phyloP scores from a whole-genome alignment of 352 stramenopile species.

The Pythium folliculosum region DNA sequence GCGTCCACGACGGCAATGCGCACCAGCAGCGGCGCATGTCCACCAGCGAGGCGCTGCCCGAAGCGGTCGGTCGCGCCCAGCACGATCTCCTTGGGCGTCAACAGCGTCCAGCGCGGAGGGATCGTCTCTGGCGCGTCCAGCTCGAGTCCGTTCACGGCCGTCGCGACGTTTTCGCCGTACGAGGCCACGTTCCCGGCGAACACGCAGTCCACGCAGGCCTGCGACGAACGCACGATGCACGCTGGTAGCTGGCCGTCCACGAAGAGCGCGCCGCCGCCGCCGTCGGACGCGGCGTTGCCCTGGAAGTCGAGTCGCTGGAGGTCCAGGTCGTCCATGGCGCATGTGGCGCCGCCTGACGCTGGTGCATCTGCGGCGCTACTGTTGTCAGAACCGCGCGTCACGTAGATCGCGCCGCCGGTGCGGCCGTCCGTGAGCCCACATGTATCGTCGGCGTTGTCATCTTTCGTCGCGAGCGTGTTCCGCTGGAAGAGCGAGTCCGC shows the following conservation, averaged over 20 bases:
- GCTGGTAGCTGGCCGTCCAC: slow-evolving; percentile 4
- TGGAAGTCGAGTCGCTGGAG: slow-evolving; percentile 6
- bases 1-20: background rate
- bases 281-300: slow-evolving; percentile 10
- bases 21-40: background rate
- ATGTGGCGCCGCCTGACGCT: background rate
- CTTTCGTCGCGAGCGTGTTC: background rate
- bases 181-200: slow-evolving; percentile 2
- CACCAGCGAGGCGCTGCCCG: background rate
- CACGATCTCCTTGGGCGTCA: background rate
- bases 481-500: background rate
- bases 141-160: background rate
- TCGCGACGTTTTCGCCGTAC: slow-evolving; percentile 1
- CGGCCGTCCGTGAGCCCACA: background rate
- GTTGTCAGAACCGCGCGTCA: background rate
- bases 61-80: slow-evolving; percentile 11
- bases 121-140: background rate
- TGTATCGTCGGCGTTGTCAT: slow-evolving; percentile 1
- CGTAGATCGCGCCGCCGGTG: slow-evolving; percentile 8
- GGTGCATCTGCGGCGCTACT: too few species aligned
- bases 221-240: slow-evolving; percentile 3
- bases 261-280: slow-evolving; percentile 19
- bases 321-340: background rate
- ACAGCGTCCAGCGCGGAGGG: background rate
- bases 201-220: background rate